Evolutionary conservation across 495 filamentous ascomycete species (phyloP), one percentile per base, ranked within the genome.

Genomic region (Pseudomonodictys pantanalensis): DNA sequence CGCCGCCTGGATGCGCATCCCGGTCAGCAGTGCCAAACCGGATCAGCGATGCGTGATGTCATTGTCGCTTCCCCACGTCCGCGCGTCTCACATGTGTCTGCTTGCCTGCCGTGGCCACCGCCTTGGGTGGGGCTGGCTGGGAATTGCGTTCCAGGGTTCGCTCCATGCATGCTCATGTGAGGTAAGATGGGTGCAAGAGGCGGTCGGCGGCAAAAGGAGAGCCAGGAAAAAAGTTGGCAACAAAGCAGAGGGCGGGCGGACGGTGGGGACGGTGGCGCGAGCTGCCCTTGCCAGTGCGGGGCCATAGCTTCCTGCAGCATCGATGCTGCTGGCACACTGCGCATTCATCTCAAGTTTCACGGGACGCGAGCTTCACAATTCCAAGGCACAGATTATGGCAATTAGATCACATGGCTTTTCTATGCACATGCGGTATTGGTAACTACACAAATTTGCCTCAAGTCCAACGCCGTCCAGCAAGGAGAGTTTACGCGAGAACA

Each of bases 11-110:
- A 39, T 23, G 23, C 26, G 43, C 48, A 58, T 49, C 44, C 33
- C 41, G 41, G 46, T 33, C 17, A 25, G 25, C 53, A 20, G 23
- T 39, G 5, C 54, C 18, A 18, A 18, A 17, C 22, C 12, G 2
- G 53, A 64, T 64, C 54, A 39, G 1, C 53, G 54, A 58, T 47
- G 24, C 11, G 17, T 62, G 59, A 62, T 52, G 59, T 62, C 59
- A 62, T 2, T 4, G 24, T 22, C n/a, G n/a, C 20, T 23, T n/a
- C 3, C 17, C 3, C 3, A 43, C 18, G 8, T 35, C 20, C 20
- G 7, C 6, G 15, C 45, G 45, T 5, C 32, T 8, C 32, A 8
- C 9, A 38, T 38, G n/a, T 38, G 9, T 38, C 9, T 8, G n/a
- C n/a, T n/a, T n/a, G n/a, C n/a, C n/a, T n/a, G n/a, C n/a, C n/a